Evolutionary conservation across 352 stramenopile genomes (phyloP).

Genomic region (Phytophthora cactorum): DNA sequence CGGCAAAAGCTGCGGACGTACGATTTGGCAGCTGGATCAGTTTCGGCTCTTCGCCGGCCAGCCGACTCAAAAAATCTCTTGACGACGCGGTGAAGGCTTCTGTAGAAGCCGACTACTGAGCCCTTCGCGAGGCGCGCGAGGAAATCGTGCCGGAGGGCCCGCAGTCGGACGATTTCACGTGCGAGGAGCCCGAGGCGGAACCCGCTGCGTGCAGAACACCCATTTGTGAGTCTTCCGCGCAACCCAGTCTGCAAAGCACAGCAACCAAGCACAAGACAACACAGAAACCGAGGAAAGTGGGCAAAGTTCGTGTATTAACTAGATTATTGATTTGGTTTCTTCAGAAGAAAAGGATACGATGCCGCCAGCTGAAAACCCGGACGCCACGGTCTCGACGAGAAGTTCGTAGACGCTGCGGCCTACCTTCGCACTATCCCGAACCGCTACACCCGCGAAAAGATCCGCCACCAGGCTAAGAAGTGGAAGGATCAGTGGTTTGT

Average conservation of each 20-base stretch:
- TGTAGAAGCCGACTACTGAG: not conserved
- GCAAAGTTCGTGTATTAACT: not conserved
- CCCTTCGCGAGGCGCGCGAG: not conserved
- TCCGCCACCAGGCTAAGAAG: constrained; percentile 8
- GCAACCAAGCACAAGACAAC: not conserved
- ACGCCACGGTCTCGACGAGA: not conserved
- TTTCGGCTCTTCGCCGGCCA: not conserved
- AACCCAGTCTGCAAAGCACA: not conserved
- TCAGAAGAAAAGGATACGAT: not conserved
- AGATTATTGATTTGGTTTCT: not conserved
- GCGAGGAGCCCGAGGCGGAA: not conserved
- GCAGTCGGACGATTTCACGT: not conserved
- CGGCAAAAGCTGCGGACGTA: constrained; percentile 8
- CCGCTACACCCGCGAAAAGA: constrained; percentile 12
- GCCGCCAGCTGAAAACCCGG: too few relatives aligned
- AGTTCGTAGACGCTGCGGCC: not conserved
- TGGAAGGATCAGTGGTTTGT: constrained; percentile 1
- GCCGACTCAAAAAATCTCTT: constrained; percentile 3
- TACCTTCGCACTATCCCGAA: not conserved
- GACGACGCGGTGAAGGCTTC: not conserved
- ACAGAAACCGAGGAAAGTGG: not conserved
- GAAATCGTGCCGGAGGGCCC: constrained; percentile 1
- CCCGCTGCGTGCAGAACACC: not conserved
- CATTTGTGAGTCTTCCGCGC: too few relatives aligned
- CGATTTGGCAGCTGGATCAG: not conserved